These are phyloP conservation scores for Eremomyces bilateralis DNA, from an alignment of 495 filamentous ascomycete genomes.

Conservation along the genomic window DNA sequence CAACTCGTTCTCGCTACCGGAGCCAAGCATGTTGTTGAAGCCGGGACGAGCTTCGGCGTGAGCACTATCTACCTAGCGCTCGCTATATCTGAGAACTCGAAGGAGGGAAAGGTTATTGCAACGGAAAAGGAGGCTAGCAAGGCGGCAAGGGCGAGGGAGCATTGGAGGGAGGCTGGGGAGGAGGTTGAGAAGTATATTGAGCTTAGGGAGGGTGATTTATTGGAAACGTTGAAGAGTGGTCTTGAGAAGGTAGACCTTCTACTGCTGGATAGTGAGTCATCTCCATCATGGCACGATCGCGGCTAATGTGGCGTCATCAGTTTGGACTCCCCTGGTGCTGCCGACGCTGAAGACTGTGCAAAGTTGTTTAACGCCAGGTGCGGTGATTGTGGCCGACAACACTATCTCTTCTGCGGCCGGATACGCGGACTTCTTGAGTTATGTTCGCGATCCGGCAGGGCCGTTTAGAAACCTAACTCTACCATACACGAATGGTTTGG, in stretches of 20 bases:
- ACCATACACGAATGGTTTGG: constrained; percentile 4
- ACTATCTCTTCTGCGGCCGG: constrained; percentile 14
- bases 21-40: constrained; percentile 30
- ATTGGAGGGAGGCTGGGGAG: constrained; percentile 27
- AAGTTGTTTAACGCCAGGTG: constrained; percentile 23
- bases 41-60: constrained; percentile 35
- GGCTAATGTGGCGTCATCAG: no score
- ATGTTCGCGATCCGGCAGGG: constrained; percentile 1
- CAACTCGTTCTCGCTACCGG: constrained; percentile 21
- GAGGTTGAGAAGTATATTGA: constrained; percentile 26
- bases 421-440: constrained; percentile 20
- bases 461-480: constrained; percentile 3
- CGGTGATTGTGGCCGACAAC: constrained; percentile 31
- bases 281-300: no score
- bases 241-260: constrained; percentile 26
- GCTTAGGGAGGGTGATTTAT: constrained; percentile 29
- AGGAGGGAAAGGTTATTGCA: constrained; percentile 23
- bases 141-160: constrained; percentile 21
- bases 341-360: constrained; percentile 27
- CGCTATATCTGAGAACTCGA: constrained; percentile 24
- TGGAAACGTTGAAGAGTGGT: constrained; percentile 25
- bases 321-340: constrained; percentile 30
- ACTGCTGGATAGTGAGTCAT: constrained; percentile 30
- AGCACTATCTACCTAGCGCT: constrained; percentile 38
- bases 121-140: constrained; percentile 32